Base-by-base conservation (phyloP, 1,284 basidiomycete species). In the Agroathelia rolfsii region DNA sequence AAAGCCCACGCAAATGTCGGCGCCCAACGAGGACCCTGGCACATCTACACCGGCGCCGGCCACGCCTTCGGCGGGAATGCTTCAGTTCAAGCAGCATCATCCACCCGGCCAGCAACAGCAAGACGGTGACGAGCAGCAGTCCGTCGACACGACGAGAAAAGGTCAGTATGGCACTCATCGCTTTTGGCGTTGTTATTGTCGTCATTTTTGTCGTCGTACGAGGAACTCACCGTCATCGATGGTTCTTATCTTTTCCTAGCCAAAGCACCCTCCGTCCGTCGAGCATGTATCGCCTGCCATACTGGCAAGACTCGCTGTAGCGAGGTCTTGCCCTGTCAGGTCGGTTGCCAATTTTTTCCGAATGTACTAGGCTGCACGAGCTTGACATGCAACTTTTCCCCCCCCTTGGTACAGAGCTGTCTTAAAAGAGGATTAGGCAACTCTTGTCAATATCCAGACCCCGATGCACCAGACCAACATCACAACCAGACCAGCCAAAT, bases 241-340 rank as follows among this genome's bases (percentile, higher is more conserved):
- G 28, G 21, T 38, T 40, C 38, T 39, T 38, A 31, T 44, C 33
- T 42, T 29, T 42, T 27, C 35, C 39, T 48, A 81, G 79, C 77
- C 40, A 82, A 82, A 56, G 76, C 74, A 28, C 79, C 79, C 27
- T 82, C 79, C 25, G 79, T 83, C 32, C 71, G 79, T 42, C 66
- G 80, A 42, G 79, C 79, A 1, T 83, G 79, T 43, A 69, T 72
- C 28, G 76, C 80, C n/a, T 84, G 80, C 56, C 81, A 84, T 54
- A 61, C 76, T 33, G 80, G 81, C 32, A 84, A 84, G 57, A 84
- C 80, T 7, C 61, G 81, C 43, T 84, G 80, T 47, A 82, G 77
- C 45, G 80, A 84, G 55, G 70, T 72, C 22, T 63, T 84, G 15
- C 80, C 80, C 4, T 84, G 79, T 55, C 80, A 83, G 69, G 79